A percentile compares a stretch with the other conserved stretches of the same genome.
These are phyloP conservation scores for Pseudophaeomoniella oleicola DNA, from an alignment of 2,329 filamentous ascomycete species.

Conservation along the genomic window DNA sequence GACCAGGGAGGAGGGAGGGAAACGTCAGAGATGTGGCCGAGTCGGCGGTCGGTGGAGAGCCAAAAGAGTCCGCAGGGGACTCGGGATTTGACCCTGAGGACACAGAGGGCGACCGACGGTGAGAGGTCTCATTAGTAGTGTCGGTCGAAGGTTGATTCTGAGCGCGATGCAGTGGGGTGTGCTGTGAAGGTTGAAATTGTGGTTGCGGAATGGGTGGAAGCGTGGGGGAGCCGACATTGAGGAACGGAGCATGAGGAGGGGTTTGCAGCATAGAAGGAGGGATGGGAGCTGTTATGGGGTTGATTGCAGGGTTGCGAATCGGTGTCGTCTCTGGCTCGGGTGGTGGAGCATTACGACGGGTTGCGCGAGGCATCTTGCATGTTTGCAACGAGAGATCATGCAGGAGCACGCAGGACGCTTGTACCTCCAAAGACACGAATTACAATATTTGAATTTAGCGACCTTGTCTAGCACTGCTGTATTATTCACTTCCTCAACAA, in stretches of 20 bases:
- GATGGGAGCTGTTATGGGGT: constrained; percentile 13
- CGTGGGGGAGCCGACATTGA: constrained; percentile 8
- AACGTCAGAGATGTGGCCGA: not conserved
- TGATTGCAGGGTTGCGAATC: constrained; percentile 7
- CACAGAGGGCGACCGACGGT: not conserved
- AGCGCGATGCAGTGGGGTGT: not conserved
- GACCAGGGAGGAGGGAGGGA: constrained; percentile 9
- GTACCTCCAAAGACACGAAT: too few species aligned
- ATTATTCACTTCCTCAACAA: too few species aligned
- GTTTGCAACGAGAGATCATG: too few species aligned
- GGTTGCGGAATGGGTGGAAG: not conserved
- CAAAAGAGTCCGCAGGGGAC: not conserved
- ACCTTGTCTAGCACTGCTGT: too few species aligned
- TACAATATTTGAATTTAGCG: too few species aligned
- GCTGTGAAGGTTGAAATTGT: not conserved
- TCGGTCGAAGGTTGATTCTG: not conserved
- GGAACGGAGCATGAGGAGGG: constrained; percentile 13
- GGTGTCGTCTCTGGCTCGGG: constrained; percentile 7
- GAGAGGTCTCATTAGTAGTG: not conserved
- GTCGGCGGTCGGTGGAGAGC: not conserved
- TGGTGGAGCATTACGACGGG: not conserved
- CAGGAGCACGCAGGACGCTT: too few species aligned
- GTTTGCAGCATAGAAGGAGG: constrained; percentile 15
- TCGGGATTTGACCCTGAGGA: not conserved
- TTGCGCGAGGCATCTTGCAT: not conserved